Base-by-base conservation (phyloP, 805 yeast species). In the Grigorovia humatica region DNA sequence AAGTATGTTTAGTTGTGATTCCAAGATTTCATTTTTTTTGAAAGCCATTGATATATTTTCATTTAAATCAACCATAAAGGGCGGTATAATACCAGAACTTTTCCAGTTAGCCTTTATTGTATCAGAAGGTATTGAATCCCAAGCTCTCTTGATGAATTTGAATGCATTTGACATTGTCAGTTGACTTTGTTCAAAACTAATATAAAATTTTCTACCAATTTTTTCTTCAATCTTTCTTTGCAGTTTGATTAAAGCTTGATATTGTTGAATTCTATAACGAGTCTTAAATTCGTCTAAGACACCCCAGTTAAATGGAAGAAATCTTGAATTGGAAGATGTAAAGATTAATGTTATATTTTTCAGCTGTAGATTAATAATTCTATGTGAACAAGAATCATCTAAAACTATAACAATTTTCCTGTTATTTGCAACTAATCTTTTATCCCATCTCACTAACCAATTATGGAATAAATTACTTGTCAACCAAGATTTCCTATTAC, bases 271-370 rank as follows among this genome's bases (percentile, higher is more conserved):
- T 51, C 87, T 72, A 57, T 77, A 82, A 47, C 77, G 66, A 13
- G 80, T 71, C 58, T 79, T 80, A 60, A 82, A 78, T 57, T 82
- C 86, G 52, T 79, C 80, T 43, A 78, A 71, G 4, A 81, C 77
- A 2, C 87, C 87, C 74, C 81, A 80, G 53, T 74, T 77, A 72
- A 80, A 79, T 8, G 86, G 86, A 38, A 80, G 62, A 58, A 78
- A 80, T 57, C 74, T 66, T 9, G 72, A 64, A 41, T 60, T 64
- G 30, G 73, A 62, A 0, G 74, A 65, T 0, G 74, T 72, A 51
- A 68, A 74, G 8, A 74, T 59, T 43, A 75, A 57, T 35, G 70
- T 58, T 13, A 74, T 73, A 52, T 73, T 71, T 51, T 69, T 68
- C 43, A 80, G 68, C 54, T 74, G 78, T 38, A 75, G 69, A 43